Base-by-base conservation (phyloP, 169 alveolate species). In the Neospora caninum region DNA sequence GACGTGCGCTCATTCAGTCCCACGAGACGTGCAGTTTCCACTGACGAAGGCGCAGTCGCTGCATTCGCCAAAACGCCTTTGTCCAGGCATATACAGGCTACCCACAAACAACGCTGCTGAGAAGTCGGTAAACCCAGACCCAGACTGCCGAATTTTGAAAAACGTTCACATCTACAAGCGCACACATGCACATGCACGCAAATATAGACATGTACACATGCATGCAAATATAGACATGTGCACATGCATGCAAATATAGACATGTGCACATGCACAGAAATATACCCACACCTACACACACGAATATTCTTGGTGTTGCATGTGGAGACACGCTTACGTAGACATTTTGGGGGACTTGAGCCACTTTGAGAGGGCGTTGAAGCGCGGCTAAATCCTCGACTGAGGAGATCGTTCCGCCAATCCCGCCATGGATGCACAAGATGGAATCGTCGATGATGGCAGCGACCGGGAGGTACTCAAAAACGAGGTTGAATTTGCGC, bases 341-440 rank as follows among this genome's bases (percentile, higher is more conserved):
- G 54, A 82, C 89, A 41, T 82, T 80, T 22, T 39, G 73, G 29
- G 95, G 94, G 43, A 98, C 98, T 93, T 99, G 99, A 20, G 99
- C 97, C 39, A 99, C 99, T 88, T 97, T 98, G 64, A 99, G 95
- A 34, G 99, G 99, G 88, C 99, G 96, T 95, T 96, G 96, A 42
- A 99, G 94, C 53, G 95, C 95, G 58, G 98, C 98, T 70, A 99
- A 98, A 95, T 99, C 99, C 73, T 97, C 98, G 88, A 98, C 96
- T 78, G 95, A 94, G 88, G 98, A 96, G 80, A 99, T 96, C 45
- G 98, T 96, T 70, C 99, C 98, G 27, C 99, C 99, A 67, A 99
- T 98, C 45, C 99, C 99, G 38, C 99, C 99, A 96, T 99, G 99
- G 7, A 99, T 97, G 95, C 99, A 99, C 36, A 99, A 97, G 87